A percentile compares a stretch with the other conserved stretches of the same genome.
Conservation (phyloP, 345 rosid genomes). For the Salix udensis region DNA sequence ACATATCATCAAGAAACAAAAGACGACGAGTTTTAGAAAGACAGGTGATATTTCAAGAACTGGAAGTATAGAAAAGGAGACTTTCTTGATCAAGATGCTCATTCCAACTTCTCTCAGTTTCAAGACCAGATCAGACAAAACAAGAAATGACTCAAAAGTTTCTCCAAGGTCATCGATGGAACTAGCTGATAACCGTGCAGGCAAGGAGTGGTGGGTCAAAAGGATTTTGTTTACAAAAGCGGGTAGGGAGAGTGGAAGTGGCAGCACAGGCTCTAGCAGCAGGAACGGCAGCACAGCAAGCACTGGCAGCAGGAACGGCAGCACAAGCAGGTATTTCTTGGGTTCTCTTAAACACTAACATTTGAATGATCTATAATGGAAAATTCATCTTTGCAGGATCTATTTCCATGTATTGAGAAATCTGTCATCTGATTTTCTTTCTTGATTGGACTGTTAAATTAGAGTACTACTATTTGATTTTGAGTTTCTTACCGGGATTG, state of each 20-base stretch:
- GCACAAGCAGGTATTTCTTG: slow-evolving; percentile 31
- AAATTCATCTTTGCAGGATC: background rate
- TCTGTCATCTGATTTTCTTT: background rate
- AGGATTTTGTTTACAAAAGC: slow-evolving; percentile 7
- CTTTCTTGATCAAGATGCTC: slow-evolving; percentile 47
- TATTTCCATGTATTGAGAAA: background rate
- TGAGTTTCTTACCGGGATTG: background rate
- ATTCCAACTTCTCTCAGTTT: slow-evolving; percentile 31
- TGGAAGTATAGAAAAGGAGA: slow-evolving; percentile 40
- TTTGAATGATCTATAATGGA: background rate
- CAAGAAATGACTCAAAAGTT: slow-evolving; percentile 23
- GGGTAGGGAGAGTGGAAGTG: slow-evolving; percentile 5
- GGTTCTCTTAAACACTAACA: background rate
- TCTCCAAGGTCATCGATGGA: slow-evolving; percentile 29
- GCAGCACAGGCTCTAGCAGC: background rate
- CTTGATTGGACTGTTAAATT: background rate
- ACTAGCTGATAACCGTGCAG: slow-evolving; percentile 8
- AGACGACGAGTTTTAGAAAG: slow-evolving; percentile 2
- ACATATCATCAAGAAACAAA: slow-evolving; percentile 8
- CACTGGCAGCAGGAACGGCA: slow-evolving; percentile 3
- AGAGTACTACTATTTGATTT: background rate
- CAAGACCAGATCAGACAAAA: slow-evolving; percentile 16
- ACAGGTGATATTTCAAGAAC: slow-evolving; percentile 27
- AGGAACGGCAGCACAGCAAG: background rate
- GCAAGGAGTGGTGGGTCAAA: slow-evolving; percentile 19